phyloP scores from a whole-genome alignment of 345 rosid genomes.

The Citrus sp. region DNA sequence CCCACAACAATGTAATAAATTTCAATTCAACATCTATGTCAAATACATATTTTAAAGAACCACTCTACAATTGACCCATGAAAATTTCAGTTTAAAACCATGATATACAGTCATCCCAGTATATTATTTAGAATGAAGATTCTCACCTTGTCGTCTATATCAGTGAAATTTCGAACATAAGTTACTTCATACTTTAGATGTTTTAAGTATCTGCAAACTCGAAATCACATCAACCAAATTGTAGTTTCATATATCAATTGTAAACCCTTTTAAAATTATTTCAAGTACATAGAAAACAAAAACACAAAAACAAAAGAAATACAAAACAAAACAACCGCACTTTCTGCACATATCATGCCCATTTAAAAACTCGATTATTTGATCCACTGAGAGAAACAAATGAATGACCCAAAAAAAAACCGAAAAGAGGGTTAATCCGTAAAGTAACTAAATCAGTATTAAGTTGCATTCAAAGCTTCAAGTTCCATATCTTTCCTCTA shows the following conservation, averaged over 20 bases:
- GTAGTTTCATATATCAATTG: neutral
- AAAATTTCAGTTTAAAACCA: neutral
- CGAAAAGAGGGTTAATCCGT: too few relatives aligned
- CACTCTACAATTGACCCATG: neutral
- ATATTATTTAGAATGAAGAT: neutral
- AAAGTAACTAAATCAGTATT: too few relatives aligned
- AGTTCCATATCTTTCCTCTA: too few relatives aligned
- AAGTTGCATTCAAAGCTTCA: too few relatives aligned
- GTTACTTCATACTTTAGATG: conserved; percentile 73
- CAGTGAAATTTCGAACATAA: conserved; percentile 81
- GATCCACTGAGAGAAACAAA: neutral
- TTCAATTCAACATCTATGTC: neutral
- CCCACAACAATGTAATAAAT: neutral
- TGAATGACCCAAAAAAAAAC: neutral
- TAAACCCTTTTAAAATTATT: neutral
- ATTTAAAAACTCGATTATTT: neutral
- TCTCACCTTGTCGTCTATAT: conserved; percentile 85
- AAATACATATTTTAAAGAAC: too few relatives aligned
- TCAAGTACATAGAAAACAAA: neutral
- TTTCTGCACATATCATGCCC: neutral
- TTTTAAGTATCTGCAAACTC: conserved; percentile 53
- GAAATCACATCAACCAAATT: neutral
- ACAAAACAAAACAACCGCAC: neutral
- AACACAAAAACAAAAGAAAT: neutral
- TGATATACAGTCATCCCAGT: neutral